Base-by-base conservation (phyloP, 805 yeast species). In the Starmerella ratchasimensis region DNA sequence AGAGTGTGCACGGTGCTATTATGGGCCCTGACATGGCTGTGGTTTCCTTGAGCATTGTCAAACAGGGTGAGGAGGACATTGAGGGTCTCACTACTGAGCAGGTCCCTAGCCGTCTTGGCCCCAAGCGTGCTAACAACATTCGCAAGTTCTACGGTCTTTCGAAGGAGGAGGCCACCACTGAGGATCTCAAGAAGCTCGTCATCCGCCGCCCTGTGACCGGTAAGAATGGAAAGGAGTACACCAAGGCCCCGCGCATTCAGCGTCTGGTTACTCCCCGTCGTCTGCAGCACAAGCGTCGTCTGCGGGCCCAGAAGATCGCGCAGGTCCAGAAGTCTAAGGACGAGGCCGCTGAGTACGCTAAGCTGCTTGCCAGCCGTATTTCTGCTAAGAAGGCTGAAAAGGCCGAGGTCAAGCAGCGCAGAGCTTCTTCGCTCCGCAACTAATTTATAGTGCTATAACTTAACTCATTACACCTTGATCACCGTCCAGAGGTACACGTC, bases 191-290 rank as follows among this genome's bases (percentile, higher is more conserved):
- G 65, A 70, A 73, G 70, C 90, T 74, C 69, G 98, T 90, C 58
- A 77, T 90, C 64, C 90, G 97, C 76, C 86, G 98, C 73, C 95
- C 88, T 68, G 79, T 90, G 56, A 78, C 78, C 72, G 52, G 51
- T 50, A 93, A 90, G 79, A 93, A 93, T 73, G 96, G 86, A 62
- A 83, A 82, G 79, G 77, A 83, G 62, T 90, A 80, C 86, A 82
- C 97, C 71, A 90, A 90, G 81, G 98, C 98, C 63, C 98, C 98
- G 73, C 88, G 81, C 81, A 88, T 90, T 74, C 98, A 90, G 75
- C 83, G 98, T 72, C 80, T 90, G 63, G 93, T 90, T 55, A 90
- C 98, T 62, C 98, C 98, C 67, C 96, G 90, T 73, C 80, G 83
- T 63, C 76, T 90, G 68, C 97, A 88, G 76, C 88, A 95, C 79